Evolutionary conservation across 495 filamentous ascomycete species (phyloP), one percentile per base, ranked within the genome.

Genomic region (Penicillium alfredii): DNA sequence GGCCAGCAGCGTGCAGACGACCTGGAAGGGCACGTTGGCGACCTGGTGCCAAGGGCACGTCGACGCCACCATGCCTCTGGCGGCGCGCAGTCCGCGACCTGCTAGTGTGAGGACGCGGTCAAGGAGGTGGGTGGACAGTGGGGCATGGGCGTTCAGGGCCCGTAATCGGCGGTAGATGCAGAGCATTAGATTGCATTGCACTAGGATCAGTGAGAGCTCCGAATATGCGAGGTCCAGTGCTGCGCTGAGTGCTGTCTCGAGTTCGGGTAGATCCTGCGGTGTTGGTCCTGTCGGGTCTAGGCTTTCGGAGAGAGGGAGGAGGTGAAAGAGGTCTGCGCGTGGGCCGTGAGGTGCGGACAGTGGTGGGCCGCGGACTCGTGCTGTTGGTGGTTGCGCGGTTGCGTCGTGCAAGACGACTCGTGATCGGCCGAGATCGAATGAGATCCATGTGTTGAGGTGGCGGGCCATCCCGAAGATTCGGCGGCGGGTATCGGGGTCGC

Each of bases 11-110:
- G 72, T 61, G 38, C 72, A 75, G 30, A 77, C 56, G 4, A 68
- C 58, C 38, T 79, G 75, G 40, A 79, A 77, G 0, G 74, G 68
- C 1, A 72, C 67, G 30, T 74, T 69, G 14, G 71, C 66, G 8
- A 71, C 56, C 38, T 76, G 69, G 40, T 76, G 74, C 75, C 73
- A 79, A 1, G 72, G 69, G 20, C 58, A 58, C 9, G 42, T 44
- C 2, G 52, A 37, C 1, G 54, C 49, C 8, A 60, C 58, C 49
- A 75, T 64, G 5, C 53, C 51, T 5, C 55, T 49, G 5, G 66
- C 65, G 2, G 64, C 69, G 26, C 47, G 49, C 12, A 71, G 57
- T 6, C 49, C 61, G 13, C 59, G 62, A 1, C 21, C 33, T 0
- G 59, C 49, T 6, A 71, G 45, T 1, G 44, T 44, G 11, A 71